Percentiles rank a stretch among this genome's conserved stretches.
phyloP scores from a whole-genome alignment of 108 stramenopile species.

The Discostella stelligeroides region DNA sequence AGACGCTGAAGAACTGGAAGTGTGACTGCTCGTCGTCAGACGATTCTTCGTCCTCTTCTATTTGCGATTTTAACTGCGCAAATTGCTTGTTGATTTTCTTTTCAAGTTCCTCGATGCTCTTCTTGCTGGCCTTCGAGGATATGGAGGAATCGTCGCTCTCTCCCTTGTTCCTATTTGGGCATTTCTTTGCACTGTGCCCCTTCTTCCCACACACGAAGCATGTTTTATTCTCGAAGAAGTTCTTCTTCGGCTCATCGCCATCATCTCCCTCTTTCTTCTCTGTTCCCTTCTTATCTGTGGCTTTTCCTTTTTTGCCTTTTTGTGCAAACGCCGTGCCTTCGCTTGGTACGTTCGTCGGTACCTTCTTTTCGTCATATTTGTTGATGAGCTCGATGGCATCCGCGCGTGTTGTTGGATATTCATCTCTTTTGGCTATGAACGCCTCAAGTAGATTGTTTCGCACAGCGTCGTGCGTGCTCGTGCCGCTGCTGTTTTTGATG shows the following conservation, averaged over 20 bases:
- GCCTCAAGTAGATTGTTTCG: too few species aligned
- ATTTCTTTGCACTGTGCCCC: constrained; percentile 1
- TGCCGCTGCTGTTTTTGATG: constrained; percentile 5
- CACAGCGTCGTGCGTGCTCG: too few species aligned
- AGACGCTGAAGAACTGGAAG: not conserved
- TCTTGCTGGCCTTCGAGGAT: constrained; percentile 7
- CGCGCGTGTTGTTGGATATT: not conserved
- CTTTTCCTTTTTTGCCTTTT: constrained; percentile 27
- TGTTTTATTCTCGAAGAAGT: constrained; percentile 4
- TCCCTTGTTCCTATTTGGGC: constrained; percentile 1
- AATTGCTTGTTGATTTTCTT: constrained; percentile 22
- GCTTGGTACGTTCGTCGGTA: not conserved
- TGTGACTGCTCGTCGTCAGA: constrained; percentile 16
- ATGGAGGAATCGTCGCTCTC: constrained; percentile 8
- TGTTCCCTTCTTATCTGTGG: not conserved
- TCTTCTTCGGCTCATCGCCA: constrained; percentile 5
- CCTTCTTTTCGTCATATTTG: constrained; percentile 14
- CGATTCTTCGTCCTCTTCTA: constrained; percentile 2
- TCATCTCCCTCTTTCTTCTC: constrained; percentile 7
- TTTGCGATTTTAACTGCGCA: not conserved
- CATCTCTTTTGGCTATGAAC: not conserved
- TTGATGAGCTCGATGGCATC: not conserved
- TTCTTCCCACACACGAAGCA: constrained; percentile 22
- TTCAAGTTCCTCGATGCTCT: constrained; percentile 5
- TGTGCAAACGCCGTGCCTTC: constrained; percentile 24